These are phyloP conservation scores for Auxenochlorella pyrenoidosa DNA, from an alignment of 139 green algal genomes.

Conservation along the genomic window DNA sequence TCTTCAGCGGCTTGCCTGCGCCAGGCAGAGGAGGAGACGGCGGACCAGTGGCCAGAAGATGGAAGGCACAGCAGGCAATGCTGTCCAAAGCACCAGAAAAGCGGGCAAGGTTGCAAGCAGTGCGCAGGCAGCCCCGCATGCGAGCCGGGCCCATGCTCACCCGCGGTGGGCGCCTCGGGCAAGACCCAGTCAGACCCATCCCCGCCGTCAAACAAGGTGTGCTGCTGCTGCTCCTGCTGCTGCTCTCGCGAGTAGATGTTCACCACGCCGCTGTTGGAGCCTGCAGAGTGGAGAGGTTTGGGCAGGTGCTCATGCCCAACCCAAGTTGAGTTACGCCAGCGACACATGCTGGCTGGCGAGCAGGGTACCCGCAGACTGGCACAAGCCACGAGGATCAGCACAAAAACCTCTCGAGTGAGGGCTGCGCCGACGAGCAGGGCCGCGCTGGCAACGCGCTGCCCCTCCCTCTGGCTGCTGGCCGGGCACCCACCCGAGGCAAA, in stretches of 20 bases:
- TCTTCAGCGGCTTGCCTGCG: conserved; percentile 52
- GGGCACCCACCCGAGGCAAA: conserved; percentile 66
- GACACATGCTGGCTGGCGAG: no score
- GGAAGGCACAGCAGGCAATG: not conserved
- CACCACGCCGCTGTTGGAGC: conserved; percentile 79
- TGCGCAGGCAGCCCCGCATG: no score
- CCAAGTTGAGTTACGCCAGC: no score
- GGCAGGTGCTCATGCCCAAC: no score
- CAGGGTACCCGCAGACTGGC: not conserved
- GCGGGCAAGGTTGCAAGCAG: not conserved
- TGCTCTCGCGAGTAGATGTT: conserved; percentile 83
- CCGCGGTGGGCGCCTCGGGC: conserved; percentile 5
- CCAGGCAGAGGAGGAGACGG: no score
- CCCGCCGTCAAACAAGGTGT: not conserved
- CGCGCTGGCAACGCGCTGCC: no score
- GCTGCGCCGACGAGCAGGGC: no score
- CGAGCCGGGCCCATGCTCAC: not conserved
- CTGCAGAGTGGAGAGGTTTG: not conserved
- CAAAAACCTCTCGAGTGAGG: no score
- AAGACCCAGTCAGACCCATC: not conserved
- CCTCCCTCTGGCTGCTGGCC: no score
- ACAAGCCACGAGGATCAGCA: not conserved
- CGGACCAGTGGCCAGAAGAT: not conserved
- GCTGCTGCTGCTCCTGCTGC: conserved; percentile 3
- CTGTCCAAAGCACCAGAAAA: not conserved